phyloP scores from a whole-genome alignment of 345 rosid species.

The Odontarrhena argentea region DNA sequence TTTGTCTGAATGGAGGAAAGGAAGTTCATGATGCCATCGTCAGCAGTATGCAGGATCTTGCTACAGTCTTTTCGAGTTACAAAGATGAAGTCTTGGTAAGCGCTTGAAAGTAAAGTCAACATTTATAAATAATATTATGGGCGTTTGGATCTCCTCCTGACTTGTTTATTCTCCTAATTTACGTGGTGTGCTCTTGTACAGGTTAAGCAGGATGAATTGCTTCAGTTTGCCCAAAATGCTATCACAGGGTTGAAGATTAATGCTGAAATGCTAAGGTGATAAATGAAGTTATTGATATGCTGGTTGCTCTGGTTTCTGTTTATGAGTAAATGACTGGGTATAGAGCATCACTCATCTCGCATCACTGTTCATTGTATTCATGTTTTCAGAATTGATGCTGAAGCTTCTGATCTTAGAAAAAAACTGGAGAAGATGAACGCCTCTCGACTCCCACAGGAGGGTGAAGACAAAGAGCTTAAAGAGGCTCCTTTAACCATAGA shows the following conservation, averaged over 20 bases:
- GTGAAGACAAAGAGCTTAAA: conserved; percentile 49
- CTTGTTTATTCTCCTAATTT: conserved; percentile 3
- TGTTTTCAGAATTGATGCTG: conserved; percentile 75
- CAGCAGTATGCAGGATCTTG: conserved; percentile 94
- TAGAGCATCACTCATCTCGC: conserved; percentile 27
- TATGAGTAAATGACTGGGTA: conserved; percentile 8
- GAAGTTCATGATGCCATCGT: conserved; percentile 92
- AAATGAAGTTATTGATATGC: conserved; percentile 18
- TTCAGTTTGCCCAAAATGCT: conserved; percentile 89
- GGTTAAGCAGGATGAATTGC: conserved; percentile 97
- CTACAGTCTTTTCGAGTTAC: conserved; percentile 73
- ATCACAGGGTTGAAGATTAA: conserved; percentile 82
- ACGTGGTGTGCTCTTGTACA: conserved; percentile 35
- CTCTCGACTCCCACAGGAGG: conserved; percentile 48
- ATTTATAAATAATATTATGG: background rate
- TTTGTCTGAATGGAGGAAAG: conserved; percentile 87
- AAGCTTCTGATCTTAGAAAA: conserved; percentile 63
- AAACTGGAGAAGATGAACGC: conserved; percentile 58
- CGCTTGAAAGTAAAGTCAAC: conserved; percentile 22
- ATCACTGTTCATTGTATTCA: conserved; percentile 26
- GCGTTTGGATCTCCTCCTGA: conserved; percentile 33
- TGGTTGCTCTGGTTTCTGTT: conserved; percentile 24
- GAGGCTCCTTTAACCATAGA: conserved; percentile 58
- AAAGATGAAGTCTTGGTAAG: conserved; percentile 96
- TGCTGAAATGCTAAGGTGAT: conserved; percentile 76